These are phyloP conservation scores for Pistacia vera DNA, from an alignment of 345 rosid genomes.

Conservation along the genomic window DNA sequence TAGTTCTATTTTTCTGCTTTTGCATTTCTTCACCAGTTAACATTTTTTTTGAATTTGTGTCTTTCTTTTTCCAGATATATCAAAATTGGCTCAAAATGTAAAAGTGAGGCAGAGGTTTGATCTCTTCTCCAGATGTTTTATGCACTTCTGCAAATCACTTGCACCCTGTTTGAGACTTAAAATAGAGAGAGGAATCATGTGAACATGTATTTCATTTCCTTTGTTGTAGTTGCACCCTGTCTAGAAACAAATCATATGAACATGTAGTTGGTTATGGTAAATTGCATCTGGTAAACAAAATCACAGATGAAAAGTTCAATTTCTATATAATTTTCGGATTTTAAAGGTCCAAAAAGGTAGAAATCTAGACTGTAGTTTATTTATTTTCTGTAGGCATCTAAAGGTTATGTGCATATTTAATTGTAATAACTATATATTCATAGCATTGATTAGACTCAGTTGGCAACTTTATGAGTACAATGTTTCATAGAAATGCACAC, in stretches of 20 bases:
- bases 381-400: background rate
- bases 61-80: constrained; percentile 57
- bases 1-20: background rate
- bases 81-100: constrained; percentile 73
- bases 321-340: background rate
- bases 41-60: constrained; percentile 15
- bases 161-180: background rate
- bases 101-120: constrained; percentile 95
- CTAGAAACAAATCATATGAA: too few species aligned
- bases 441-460: background rate
- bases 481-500: background rate
- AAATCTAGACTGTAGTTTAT: background rate
- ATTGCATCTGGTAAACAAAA: background rate
- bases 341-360: background rate
- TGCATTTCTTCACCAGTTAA: background rate
- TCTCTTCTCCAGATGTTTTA: constrained; percentile 22
- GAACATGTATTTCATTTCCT: background rate
- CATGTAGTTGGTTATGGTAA: background rate
- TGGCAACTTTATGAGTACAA: background rate
- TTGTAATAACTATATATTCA: too few species aligned
- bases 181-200: background rate
- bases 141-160: background rate
- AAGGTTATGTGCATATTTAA: background rate
- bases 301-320: background rate
- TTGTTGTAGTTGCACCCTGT: background rate